Percentiles rank a stretch among this genome's conserved stretches.
phyloP scores from a whole-genome alignment of 768 basidiomycete species.

The Trametopsis cervina region DNA sequence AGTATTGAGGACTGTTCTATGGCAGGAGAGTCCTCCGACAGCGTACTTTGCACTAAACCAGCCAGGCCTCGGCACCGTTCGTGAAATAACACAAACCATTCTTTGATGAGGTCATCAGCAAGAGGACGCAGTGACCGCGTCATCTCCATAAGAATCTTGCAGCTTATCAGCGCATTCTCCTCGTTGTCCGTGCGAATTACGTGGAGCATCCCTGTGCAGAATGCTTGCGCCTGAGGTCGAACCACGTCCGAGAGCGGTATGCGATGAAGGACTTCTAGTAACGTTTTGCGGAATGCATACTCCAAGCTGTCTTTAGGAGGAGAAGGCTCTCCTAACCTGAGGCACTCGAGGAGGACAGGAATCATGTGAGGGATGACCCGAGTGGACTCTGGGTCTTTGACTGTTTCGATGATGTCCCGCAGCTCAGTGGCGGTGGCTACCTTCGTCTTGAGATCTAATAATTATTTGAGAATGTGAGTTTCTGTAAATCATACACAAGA shows the following conservation, averaged over 20 bases:
- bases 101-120: conserved; percentile 65
- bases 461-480: not conserved
- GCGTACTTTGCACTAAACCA: conserved; percentile 62
- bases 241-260: conserved; percentile 78
- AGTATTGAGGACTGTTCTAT: conserved; percentile 53
- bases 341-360: conserved; percentile 63
- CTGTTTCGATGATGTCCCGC: conserved; percentile 74
- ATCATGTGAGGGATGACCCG: conserved; percentile 68
- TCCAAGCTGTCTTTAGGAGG: conserved; percentile 62
- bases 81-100: conserved; percentile 77
- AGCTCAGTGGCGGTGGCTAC: conserved; percentile 68
- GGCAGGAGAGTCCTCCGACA: conserved; percentile 56
- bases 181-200: conserved; percentile 89
- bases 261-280: conserved; percentile 87
- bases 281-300: conserved; percentile 78
- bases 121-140: conserved; percentile 69
- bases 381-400: conserved; percentile 66
- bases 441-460: conserved; percentile 63
- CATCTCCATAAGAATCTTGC: conserved; percentile 89
- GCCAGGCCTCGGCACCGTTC: conserved; percentile 73
- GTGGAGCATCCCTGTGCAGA: conserved; percentile 79
- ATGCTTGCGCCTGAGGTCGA: conserved; percentile 52
- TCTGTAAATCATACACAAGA: not conserved
- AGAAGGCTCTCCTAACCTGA: conserved; percentile 61
- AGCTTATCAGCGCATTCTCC: conserved; percentile 84